Base-by-base conservation (phyloP, 345 rosid species). In the Eutrema heterophyllum region DNA sequence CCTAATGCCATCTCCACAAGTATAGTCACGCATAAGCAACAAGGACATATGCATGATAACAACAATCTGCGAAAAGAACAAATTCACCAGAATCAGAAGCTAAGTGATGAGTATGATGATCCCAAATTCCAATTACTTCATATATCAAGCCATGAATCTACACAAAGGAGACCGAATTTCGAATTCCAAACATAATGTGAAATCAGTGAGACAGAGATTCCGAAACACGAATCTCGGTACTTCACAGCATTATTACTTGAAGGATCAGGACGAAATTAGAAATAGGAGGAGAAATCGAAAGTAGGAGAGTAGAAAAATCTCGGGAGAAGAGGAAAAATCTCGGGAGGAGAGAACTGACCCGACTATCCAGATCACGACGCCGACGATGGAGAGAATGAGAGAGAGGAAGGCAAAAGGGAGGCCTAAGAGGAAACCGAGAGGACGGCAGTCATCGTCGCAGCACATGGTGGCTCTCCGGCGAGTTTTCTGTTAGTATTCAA, bases 401-500 rank as follows among this genome's bases (percentile, higher is more conserved):
- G 96, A 78, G 55, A 94, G 84, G 38, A 94, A 81, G 50, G 96
- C 92, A 66, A 89, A 94, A 46, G 98, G 97, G 21, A 91, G 96
- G 27, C 96, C 97, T 61, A 91, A 77, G 21, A 94, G 92, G 76
- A 94, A 91, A 58, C 93, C 98, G 44, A 89, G 76, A 10, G 97
- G 93, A 74, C 90, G 83, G 75, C 99, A 92, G 16, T 84, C 89
- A 41, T 84, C 90, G 21, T 86, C 86, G 75, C 84, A 89, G 75
- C 84, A 89, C 95, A 87, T 89, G 60, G 68, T 71, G 58, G 58
- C 73, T 70, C 64, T 70, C 46, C 67, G 46, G 65, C 24, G 71
- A 63, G 66, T 44, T 21, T 65, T 38, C 58, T 49, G 16, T 18
- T 58, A 43, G 16, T 5, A 43, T 14, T 43, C 26, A 3, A 67